A percentile compares a stretch with the other conserved stretches of the same genome.
These are phyloP conservation scores for Pseudoscleropodium purum DNA, from an alignment of 225 moss, liverwort and hornwort genomes.

Conservation along the genomic window DNA sequence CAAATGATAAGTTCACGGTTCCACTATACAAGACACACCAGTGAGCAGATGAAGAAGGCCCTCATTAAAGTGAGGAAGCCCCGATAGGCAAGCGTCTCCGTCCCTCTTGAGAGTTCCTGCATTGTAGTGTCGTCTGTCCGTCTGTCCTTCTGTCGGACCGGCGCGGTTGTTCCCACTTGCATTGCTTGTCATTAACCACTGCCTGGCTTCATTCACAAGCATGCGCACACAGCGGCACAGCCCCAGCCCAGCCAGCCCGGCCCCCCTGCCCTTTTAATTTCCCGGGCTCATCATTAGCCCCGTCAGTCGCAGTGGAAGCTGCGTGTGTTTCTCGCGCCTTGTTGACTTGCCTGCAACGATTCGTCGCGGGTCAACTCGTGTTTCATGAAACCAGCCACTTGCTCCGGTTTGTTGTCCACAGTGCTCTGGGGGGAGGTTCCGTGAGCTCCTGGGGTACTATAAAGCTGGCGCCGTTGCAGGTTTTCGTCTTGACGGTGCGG, in stretches of 20 bases:
- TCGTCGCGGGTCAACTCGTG: slow-evolving; percentile 29
- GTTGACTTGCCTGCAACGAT: slow-evolving; percentile 29
- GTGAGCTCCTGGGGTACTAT: not conserved
- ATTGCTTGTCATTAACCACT: not conserved
- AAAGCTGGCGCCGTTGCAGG: slow-evolving; percentile 3
- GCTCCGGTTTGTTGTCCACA: not conserved
- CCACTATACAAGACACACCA: not conserved
- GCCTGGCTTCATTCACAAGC: not conserved
- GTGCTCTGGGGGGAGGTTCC: not conserved
- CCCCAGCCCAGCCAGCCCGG: not conserved
- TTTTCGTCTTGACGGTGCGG: not conserved
- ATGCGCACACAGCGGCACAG: not conserved
- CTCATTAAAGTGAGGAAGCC: not conserved
- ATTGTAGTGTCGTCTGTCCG: not conserved
- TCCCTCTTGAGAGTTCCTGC: not conserved
- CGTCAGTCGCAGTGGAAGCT: not conserved
- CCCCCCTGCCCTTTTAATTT: not conserved
- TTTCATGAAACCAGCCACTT: slow-evolving; percentile 10
- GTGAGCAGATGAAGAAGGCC: not conserved
- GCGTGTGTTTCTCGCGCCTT: slow-evolving; percentile 18
- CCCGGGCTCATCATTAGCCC: not conserved
- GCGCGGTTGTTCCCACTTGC: not conserved
- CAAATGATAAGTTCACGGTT: not conserved
- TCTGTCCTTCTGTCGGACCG: not conserved
- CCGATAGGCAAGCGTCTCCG: not conserved